Conservation (phyloP, 2,329 filamentous ascomycete genomes). For the Lachnellula hyalina region DNA sequence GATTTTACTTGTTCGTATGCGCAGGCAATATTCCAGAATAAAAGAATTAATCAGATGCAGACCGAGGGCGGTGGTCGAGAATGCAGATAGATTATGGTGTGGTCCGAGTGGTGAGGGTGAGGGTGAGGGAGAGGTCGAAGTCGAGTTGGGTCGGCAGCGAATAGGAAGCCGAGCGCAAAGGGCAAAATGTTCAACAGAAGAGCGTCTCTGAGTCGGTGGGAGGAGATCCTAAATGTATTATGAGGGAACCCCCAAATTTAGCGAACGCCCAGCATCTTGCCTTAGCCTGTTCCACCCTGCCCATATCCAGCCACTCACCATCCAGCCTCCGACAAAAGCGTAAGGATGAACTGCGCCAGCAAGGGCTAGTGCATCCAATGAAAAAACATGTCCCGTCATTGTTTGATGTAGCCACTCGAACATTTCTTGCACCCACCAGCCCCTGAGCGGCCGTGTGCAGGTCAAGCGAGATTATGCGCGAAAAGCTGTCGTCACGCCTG, state of each 20-base stretch:
- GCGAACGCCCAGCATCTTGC: neutral
- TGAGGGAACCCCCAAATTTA: neutral
- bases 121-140: neutral
- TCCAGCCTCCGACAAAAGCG: neutral
- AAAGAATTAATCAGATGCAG: neutral
- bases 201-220: neutral
- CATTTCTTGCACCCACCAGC: neutral
- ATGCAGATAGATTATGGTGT: neutral
- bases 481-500: neutral
- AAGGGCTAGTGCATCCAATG: neutral
- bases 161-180: constrained; percentile 4
- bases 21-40: too few species aligned
- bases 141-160: neutral
- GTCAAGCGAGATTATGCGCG: neutral
- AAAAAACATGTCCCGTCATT: neutral
- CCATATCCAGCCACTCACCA: neutral
- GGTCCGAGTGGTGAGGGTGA: neutral
- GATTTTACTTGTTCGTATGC: too few species aligned
- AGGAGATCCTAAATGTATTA: neutral
- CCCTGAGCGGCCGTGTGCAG: neutral
- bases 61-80: too few species aligned
- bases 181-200: neutral
- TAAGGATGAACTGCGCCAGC: neutral
- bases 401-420: neutral
- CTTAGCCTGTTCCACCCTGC: neutral